Evolutionary conservation across 108 stramenopile species (phyloP), one percentile per base, ranked within the genome.

Genomic region (Chaetoceros tenuissimus): DNA sequence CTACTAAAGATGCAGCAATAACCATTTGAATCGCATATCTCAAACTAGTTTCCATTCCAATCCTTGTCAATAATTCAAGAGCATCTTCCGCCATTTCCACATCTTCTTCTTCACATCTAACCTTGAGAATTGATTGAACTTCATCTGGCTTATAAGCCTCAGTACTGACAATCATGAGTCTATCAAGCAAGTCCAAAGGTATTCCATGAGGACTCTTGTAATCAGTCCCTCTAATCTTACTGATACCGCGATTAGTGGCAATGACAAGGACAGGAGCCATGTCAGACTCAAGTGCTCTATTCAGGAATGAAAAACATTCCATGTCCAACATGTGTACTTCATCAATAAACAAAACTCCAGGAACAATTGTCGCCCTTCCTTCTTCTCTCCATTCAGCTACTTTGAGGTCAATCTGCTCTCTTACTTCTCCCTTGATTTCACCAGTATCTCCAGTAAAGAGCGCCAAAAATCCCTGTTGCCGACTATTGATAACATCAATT

Each of bases 11-110:
- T 2, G 96, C 77, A 3, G 93, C 85, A 62, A 92, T 98, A 61
- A 99, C 97, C 94, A 98, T 93, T 50, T 99, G 97, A 58, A 99
- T 97, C 20, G 97, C 97, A 66, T 99, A 99, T 13, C 97, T 96
- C 56, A 99, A 78, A 46, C 85, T 91, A 0, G 99, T 97, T 85
- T 98, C 97, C 53, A 75, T 80, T 24, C 91, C 97, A 59, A 98
- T 97, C 28, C 94, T 74, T 18, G 97, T 94, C 52, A 99, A 74
- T 22, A 99, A 74, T 51, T 97, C 97, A 46, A 97, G 66, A 1
- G 99, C 97, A 31, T 96, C 93, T 19, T 89, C 84, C 10, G 82
- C 60, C 96, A 99, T 97, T 55, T 97, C 96, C 0, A 99, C 98
- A 65, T 98, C 96, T 72, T 99, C 97, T 74, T 99, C 97, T 25